These are phyloP conservation scores for Alternaria burnsii DNA, from an alignment of 2,329 filamentous ascomycete genomes.

Conservation along the genomic window DNA sequence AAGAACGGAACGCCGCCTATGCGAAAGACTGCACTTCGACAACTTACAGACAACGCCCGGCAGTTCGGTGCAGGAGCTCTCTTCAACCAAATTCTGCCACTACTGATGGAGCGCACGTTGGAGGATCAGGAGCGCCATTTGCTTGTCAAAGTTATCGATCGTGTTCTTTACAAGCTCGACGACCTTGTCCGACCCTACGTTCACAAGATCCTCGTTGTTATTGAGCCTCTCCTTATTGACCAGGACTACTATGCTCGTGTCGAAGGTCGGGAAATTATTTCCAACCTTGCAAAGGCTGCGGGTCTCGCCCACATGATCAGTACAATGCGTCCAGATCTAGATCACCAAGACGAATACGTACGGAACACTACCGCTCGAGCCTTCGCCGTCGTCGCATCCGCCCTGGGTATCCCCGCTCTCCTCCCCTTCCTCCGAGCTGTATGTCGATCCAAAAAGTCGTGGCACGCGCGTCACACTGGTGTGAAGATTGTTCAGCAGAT, in stretches of 20 bases:
- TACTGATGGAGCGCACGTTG: conserved; percentile 97
- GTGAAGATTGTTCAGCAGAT: conserved; percentile 99
- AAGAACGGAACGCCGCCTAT: conserved; percentile 99
- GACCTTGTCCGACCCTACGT: conserved; percentile 95
- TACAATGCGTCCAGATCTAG: conserved; percentile 98
- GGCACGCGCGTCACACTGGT: conserved; percentile 96
- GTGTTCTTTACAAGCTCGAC: conserved; percentile 97
- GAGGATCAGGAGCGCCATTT: conserved; percentile 98
- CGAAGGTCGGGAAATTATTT: conserved; percentile 98
- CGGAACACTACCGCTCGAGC: conserved; percentile 96
- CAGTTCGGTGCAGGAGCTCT: conserved; percentile 93
- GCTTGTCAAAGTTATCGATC: conserved; percentile 98
- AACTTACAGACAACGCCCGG: conserved; percentile 96
- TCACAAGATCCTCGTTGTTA: conserved; percentile 98
- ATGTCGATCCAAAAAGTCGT: conserved; percentile 97
- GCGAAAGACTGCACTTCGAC: conserved; percentile 96
- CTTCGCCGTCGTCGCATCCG: conserved; percentile 96
- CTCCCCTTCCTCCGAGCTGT: conserved; percentile 95
- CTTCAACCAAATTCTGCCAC: conserved; percentile 95
- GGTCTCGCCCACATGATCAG: conserved; percentile 99
- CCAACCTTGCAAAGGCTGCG: conserved; percentile 94
- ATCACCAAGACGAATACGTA: conserved; percentile 98
- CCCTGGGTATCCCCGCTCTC: conserved; percentile 92
- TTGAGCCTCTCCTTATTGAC: conserved; percentile 98
- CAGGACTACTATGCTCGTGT: conserved; percentile 99